Evolutionary conservation across 495 filamentous ascomycete genomes (phyloP).

Genomic region (Neurospora sp.): DNA sequence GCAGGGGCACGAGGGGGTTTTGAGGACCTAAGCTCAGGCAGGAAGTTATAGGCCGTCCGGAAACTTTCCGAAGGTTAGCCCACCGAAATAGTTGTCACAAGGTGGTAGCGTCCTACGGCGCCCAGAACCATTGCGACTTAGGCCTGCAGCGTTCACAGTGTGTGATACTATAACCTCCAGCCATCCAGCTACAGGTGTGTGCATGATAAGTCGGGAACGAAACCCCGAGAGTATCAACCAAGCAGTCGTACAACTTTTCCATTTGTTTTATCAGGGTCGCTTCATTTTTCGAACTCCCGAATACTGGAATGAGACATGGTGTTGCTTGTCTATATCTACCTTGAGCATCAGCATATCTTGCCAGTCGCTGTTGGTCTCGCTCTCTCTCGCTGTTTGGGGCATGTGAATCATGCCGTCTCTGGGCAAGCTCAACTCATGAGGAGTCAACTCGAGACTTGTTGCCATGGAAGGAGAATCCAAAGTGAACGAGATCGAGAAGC

Average conservation of each 20-base stretch:
- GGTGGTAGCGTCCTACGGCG: background rate
- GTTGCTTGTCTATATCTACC: background rate
- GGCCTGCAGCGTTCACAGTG: background rate
- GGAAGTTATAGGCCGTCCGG: background rate
- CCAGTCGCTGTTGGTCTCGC: background rate
- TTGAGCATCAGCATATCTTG: background rate
- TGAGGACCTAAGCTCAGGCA: background rate
- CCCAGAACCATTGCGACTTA: background rate
- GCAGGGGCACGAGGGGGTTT: background rate
- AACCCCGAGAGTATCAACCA: background rate
- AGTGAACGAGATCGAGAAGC: background rate
- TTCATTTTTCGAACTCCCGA: background rate
- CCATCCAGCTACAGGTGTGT: no score
- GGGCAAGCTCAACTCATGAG: background rate
- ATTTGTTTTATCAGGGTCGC: background rate
- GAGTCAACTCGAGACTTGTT: background rate
- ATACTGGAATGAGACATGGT: background rate
- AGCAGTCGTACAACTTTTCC: background rate
- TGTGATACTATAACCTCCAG: background rate
- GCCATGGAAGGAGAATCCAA: background rate
- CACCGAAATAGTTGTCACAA: background rate
- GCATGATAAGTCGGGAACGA: no score
- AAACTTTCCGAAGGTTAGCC: background rate
- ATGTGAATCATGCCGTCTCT: background rate
- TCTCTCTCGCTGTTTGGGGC: background rate